Conservation (phyloP, 768 basidiomycete genomes). For the Lentinula boryana region DNA sequence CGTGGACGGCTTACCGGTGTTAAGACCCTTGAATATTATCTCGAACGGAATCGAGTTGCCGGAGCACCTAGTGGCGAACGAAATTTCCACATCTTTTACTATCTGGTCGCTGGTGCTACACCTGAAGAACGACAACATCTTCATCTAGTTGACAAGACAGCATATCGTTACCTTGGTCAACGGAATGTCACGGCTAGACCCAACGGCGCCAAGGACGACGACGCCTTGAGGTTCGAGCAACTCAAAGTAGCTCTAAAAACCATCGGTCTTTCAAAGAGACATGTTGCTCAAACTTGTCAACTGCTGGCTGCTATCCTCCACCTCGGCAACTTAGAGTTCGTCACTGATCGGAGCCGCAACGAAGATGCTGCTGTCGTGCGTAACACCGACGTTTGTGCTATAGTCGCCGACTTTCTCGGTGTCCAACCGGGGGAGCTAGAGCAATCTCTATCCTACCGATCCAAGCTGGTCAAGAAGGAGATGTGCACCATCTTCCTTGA, state of each 20-base stretch:
- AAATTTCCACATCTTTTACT: constrained; percentile 98
- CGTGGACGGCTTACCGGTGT: constrained; percentile 83
- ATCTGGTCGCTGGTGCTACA: constrained; percentile 87
- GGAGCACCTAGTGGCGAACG: constrained; percentile 86
- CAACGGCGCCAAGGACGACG: constrained; percentile 61
- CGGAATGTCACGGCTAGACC: constrained; percentile 40
- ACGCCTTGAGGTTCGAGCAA: constrained; percentile 86
- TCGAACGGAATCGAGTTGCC: constrained; percentile 88
- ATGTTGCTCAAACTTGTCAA: constrained; percentile 94
- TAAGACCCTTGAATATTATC: constrained; percentile 95
- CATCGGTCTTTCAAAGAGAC: constrained; percentile 89
- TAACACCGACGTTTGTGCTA: constrained; percentile 74
- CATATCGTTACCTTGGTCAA: constrained; percentile 85
- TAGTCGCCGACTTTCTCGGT: constrained; percentile 90
- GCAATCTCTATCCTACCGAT: constrained; percentile 81
- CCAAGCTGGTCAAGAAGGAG: constrained; percentile 90
- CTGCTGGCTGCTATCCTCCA: constrained; percentile 94
- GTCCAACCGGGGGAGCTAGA: constrained; percentile 70
- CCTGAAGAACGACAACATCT: constrained; percentile 86
- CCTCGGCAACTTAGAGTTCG: constrained; percentile 93
- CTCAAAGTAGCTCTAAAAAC: constrained; percentile 92
- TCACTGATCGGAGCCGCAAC: constrained; percentile 72
- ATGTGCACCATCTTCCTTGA: constrained; percentile 97
- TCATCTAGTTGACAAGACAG: constrained; percentile 71
- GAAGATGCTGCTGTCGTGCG: constrained; percentile 91